phyloP scores from a whole-genome alignment of 495 filamentous ascomycete species.

The Aspergillus asperescens region DNA sequence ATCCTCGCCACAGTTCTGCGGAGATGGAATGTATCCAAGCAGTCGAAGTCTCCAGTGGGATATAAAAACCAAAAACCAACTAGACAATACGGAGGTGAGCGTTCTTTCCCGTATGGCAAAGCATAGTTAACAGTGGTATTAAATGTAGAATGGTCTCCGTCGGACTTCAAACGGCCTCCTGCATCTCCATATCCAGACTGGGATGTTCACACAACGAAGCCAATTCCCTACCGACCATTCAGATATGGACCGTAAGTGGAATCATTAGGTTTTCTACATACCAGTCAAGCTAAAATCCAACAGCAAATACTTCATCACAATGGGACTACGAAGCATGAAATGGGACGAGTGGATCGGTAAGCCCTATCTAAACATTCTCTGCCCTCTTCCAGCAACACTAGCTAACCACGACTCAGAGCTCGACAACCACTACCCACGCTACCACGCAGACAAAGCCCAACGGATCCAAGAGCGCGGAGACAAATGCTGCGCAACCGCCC shows the following conservation, averaged over 20 bases:
- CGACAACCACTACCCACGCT: conserved; percentile 75
- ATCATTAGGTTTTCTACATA: neutral
- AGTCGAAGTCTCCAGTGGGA: conserved; percentile 18
- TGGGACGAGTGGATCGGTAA: conserved; percentile 77
- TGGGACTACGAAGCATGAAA: conserved; percentile 74
- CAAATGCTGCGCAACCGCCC: conserved; percentile 66
- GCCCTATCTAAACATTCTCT: neutral
- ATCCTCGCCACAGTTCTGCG: conserved; percentile 17
- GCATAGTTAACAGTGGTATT: neutral
- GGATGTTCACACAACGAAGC: conserved; percentile 66
- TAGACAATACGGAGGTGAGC: conserved; percentile 32
- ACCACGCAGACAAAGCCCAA: conserved; percentile 65
- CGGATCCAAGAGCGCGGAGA: conserved; percentile 66
- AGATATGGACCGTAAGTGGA: conserved; percentile 61
- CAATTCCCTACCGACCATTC: conserved; percentile 80
- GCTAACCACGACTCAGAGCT: conserved; percentile 49
- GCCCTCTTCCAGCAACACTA: conserved; percentile 1
- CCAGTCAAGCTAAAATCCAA: neutral
- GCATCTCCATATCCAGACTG: conserved; percentile 66
- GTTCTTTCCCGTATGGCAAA: too few species aligned
- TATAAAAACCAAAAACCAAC: conserved; percentile 16
- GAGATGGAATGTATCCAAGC: conserved; percentile 23
- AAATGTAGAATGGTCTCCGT: conserved; percentile 60
- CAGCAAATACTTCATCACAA: conserved; percentile 65
- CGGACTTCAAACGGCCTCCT: conserved; percentile 61